These are phyloP conservation scores for Geotrichum macrosporum DNA, from an alignment of 1,139 yeast species.

Conservation along the genomic window DNA sequence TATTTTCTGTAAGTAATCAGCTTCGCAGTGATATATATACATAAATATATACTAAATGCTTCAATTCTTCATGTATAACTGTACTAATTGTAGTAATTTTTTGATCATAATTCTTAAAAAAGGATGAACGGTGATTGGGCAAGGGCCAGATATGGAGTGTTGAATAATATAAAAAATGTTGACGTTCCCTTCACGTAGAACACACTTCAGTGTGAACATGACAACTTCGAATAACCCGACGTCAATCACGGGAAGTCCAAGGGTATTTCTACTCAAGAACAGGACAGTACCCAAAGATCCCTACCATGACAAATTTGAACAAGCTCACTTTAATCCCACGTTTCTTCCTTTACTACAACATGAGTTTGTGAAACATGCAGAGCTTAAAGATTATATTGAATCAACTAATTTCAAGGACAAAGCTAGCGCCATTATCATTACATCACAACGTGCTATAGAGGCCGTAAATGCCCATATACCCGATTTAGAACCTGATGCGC, in stretches of 20 bases:
- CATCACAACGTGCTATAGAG: slow-evolving; percentile 91
- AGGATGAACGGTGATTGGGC: too few relatives aligned
- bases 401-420: slow-evolving; percentile 42
- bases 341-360: slow-evolving; percentile 73
- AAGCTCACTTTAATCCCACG: slow-evolving; percentile 39
- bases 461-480: slow-evolving; percentile 45
- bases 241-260: slow-evolving; percentile 12
- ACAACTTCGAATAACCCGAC: not conserved
- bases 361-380: slow-evolving; percentile 48
- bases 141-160: too few relatives aligned
- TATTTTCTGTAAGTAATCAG: too few relatives aligned
- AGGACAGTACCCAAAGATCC: slow-evolving; percentile 63
- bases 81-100: too few relatives aligned
- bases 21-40: too few relatives aligned
- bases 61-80: too few relatives aligned
- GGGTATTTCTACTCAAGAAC: slow-evolving; percentile 55
- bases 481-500: slow-evolving; percentile 22
- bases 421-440: slow-evolving; percentile 60
- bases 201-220: too few relatives aligned
- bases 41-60: too few relatives aligned
- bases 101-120: too few relatives aligned
- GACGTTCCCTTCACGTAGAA: too few relatives aligned
- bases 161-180: too few relatives aligned
- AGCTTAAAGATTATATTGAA: slow-evolving; percentile 44
- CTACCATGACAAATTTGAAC: slow-evolving; percentile 47